These are phyloP conservation scores for Russula emetica DNA, from an alignment of 768 basidiomycete genomes.

Conservation along the genomic window DNA sequence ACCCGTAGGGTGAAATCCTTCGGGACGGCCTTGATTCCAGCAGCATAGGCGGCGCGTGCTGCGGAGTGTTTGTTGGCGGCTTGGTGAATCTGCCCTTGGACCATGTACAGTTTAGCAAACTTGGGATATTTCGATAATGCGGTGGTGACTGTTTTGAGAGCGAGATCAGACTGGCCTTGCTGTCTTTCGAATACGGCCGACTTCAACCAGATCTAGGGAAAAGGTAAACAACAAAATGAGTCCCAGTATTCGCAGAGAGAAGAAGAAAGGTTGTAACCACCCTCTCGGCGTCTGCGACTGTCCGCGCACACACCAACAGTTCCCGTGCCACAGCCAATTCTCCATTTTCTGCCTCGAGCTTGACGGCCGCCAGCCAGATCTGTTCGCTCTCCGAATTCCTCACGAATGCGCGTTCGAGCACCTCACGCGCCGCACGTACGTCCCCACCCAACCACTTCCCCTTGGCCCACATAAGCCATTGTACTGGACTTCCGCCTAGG, in stretches of 20 bases:
- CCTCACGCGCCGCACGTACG: slow-evolving; percentile 84
- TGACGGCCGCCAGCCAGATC: slow-evolving; percentile 97
- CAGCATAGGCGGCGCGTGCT: slow-evolving; percentile 76
- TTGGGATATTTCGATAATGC: slow-evolving; percentile 83
- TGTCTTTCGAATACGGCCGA: slow-evolving; percentile 93
- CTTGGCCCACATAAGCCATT: slow-evolving; percentile 98
- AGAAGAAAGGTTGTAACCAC: slow-evolving; percentile 40
- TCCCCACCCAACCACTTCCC: slow-evolving; percentile 93
- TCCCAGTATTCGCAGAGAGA: background rate
- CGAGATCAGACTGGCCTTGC: slow-evolving; percentile 67
- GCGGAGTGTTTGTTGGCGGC: slow-evolving; percentile 52
- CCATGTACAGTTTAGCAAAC: slow-evolving; percentile 93
- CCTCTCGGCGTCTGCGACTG: slow-evolving; percentile 87
- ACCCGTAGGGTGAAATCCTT: slow-evolving; percentile 87
- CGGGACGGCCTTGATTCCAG: slow-evolving; percentile 82
- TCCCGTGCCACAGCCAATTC: slow-evolving; percentile 83
- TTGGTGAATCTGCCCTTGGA: slow-evolving; percentile 89
- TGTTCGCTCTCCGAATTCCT: slow-evolving; percentile 96
- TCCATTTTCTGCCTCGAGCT: slow-evolving; percentile 93
- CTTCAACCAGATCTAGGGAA: slow-evolving; percentile 96
- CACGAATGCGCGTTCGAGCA: slow-evolving; percentile 85
- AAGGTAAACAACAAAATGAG: slow-evolving; percentile 14
- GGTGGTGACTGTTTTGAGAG: slow-evolving; percentile 66
- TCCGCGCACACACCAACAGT: slow-evolving; percentile 81
- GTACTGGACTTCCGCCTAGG: slow-evolving; percentile 90